Percentiles rank a stretch among this genome's conserved stretches.
phyloP scores from a whole-genome alignment of 768 basidiomycete genomes.

The Leccinum arenicola region DNA sequence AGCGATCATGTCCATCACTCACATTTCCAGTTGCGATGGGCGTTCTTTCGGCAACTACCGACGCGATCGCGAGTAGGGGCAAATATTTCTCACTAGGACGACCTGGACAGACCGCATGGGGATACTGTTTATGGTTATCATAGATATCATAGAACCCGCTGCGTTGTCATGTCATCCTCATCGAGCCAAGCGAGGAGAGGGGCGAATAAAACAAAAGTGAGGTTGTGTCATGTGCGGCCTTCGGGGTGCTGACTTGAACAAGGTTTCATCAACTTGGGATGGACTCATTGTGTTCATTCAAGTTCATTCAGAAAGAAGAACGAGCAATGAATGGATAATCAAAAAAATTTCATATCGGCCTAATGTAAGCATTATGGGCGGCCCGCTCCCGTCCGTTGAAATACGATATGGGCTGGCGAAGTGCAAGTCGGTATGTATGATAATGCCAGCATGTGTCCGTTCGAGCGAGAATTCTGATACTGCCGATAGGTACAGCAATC shows the following conservation, averaged over 20 bases:
- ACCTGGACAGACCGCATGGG: slow-evolving; percentile 12
- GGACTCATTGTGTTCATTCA: not conserved
- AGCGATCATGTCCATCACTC: not conserved
- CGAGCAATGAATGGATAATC: not conserved
- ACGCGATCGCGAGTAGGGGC: slow-evolving; percentile 13
- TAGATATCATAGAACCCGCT: slow-evolving; percentile 13
- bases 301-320: not conserved
- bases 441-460: not conserved
- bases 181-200: not conserved
- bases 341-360: slow-evolving; percentile 8
- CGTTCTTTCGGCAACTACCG: slow-evolving; percentile 12
- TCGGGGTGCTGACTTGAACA: slow-evolving; percentile 2
- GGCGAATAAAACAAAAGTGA: not conserved
- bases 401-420: not conserved
- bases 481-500: not conserved
- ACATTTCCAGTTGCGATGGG: not conserved
- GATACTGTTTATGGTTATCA: slow-evolving; percentile 3
- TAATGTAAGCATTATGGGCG: slow-evolving; percentile 19
- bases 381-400: not conserved
- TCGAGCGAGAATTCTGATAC: slow-evolving; percentile 3
- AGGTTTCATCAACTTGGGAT: not conserved
- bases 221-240: not conserved
- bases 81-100: slow-evolving; percentile 1
- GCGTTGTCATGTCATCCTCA: not conserved
- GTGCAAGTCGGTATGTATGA: not conserved